Evolutionary conservation across 2,329 filamentous ascomycete genomes (phyloP), one percentile per base, ranked within the genome.

Genomic region (Penicillium aurantiogriseum): DNA sequence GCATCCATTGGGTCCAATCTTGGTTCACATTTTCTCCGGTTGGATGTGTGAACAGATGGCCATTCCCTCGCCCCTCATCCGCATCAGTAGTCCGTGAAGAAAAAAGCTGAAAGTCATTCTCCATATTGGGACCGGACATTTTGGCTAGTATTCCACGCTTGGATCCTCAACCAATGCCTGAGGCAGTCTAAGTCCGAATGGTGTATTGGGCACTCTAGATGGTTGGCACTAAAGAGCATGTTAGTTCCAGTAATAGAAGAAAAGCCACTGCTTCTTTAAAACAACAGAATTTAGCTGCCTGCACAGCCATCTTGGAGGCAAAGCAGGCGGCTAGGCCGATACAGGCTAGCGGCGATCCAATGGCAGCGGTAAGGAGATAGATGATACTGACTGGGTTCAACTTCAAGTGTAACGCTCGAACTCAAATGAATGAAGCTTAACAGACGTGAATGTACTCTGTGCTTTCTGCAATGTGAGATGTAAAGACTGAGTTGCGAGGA

Each of bases 1-100:
- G 68, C 76, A 78, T 78, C 76, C 76, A 78, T 60, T 78, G 74
- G 13, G 73, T 75, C 76, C 76, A 78, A 52, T 78, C 76, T 57
- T 75, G 71, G n/a, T 63, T 69, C 10, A 65, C 49, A 27, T 70
- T 69, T 29, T 74, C 71, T 40, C 59, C 54, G 19, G 62, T 50
- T 25, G 66, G 56, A 13, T 67, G 61, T 3, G 66, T 51, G 27
- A 66, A 61, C 7, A 59, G 27, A 2, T 46, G 35, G 11, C 21
- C 29, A 40, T 43, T 61, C 50, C 8, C 66, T 58, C 8, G 64
- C 60, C 50, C 43, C 38, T 63, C 65, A 58, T 59, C 64, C 59
- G 38, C 59, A 21, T 61, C 60, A 3, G 64, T 62, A 5, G 63
- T 54, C 3, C 59, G 51, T 23, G 71, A 66, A 35, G 70, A 71